Percentiles rank a stretch among this genome's conserved stretches.
Evolutionary conservation across 1,284 basidiomycete genomes (phyloP).

Genomic region (Leccinum fallax): DNA sequence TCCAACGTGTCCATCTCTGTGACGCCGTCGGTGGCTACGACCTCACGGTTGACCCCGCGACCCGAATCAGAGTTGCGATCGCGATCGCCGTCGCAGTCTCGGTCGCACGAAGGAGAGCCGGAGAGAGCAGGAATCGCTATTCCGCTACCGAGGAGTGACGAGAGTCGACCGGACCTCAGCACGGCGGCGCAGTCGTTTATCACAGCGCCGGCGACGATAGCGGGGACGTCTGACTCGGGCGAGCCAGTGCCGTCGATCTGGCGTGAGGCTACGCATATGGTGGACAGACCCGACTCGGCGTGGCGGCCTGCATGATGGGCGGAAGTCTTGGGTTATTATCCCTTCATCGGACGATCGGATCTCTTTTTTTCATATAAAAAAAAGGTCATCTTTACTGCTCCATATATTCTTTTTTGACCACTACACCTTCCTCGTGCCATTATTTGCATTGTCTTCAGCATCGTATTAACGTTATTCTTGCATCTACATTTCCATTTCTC

Average conservation of each 20-base stretch:
- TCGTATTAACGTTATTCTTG: conserved; percentile 27
- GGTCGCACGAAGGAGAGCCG: conserved; percentile 10
- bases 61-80: conserved; percentile 3
- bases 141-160: conserved; percentile 20
- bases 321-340: conserved; percentile 19
- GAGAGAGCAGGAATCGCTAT: conserved; percentile 21
- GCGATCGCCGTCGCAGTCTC: conserved; percentile 5
- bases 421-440: background rate
- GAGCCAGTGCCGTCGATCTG: conserved; percentile 37
- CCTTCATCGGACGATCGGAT: conserved; percentile 18
- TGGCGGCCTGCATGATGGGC: conserved; percentile 29
- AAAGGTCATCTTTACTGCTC: background rate
- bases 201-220: conserved; percentile 59
- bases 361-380: background rate
- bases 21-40: conserved; percentile 29
- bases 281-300: conserved; percentile 34
- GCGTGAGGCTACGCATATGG: conserved; percentile 45
- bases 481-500: conserved; percentile 9
- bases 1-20: conserved; percentile 27
- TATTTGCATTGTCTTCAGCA: conserved; percentile 15
- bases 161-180: conserved; percentile 61
- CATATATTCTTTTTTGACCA: background rate
- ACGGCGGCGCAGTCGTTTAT: conserved; percentile 68
- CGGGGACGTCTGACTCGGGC: conserved; percentile 45
- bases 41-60: conserved; percentile 25